Base-by-base conservation (phyloP, 176 grass and related monocot species). In the Zoysia japonica region DNA sequence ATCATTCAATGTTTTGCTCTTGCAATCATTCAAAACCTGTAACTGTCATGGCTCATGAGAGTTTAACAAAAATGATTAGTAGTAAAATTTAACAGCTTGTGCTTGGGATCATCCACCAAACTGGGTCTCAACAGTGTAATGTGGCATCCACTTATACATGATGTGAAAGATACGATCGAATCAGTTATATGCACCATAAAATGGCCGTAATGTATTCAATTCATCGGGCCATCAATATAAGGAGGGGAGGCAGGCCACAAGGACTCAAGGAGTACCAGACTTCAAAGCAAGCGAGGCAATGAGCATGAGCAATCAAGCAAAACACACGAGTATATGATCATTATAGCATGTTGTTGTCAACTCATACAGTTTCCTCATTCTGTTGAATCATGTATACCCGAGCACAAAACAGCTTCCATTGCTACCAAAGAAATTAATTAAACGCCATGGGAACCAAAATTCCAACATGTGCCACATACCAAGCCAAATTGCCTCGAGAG, bases 21-120 rank as follows among this genome's bases (percentile, higher is more conserved):
- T 54, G 76, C 54, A 67, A 65, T 66, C 65, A 66, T 52, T 77
- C 9, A 9, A 46, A 36, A 40, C 61, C n/a, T 78, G 61, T 13
- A 63, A 63, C 13, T 37, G 28, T 12, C 10, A 64, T 14, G 35
- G 14, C 3, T 39, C 35, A 0, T 64, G 36, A 64, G 28, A 62
- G 2, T 14, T 13, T 39, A 64, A 64, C 35, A 64, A 39, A 13
- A 64, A 39, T 2, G 3, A 40, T 39, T 64, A 36, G 37, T 37
- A 13, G 14, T 3, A 14, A 63, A n/a, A 9, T 59, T 38, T 3
- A 13, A 40, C 11, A 40, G 36, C 9, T 4, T 39, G 57, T 60
- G 19, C 2, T 60, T 5, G 53, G 5, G 45, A 45, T 55, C 14
- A 55, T 49, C 9, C 48, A 49, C 48, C 48, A 9, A 49, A 8